Evolutionary conservation across 805 yeast genomes (phyloP).

Genomic region (Yamadazyma philogaea): DNA sequence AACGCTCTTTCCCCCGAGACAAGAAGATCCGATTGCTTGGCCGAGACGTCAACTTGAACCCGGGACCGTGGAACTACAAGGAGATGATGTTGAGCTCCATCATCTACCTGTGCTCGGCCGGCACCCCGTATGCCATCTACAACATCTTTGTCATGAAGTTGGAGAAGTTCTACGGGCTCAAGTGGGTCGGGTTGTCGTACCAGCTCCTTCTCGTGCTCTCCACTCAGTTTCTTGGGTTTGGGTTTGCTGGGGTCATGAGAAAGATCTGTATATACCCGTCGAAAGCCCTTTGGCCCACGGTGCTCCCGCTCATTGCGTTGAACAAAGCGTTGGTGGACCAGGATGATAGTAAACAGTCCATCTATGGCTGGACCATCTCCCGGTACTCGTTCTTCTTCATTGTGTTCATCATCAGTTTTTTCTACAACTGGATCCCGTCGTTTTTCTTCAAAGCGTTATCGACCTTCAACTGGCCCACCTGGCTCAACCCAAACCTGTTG

Average conservation of each 20-base stretch:
- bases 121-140: conserved; percentile 41
- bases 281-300: conserved; percentile 44
- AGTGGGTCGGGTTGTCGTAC: conserved; percentile 49
- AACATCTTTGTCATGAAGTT: conserved; percentile 44
- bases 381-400: conserved; percentile 38
- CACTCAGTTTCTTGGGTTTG: conserved; percentile 63
- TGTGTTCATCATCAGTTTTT: conserved; percentile 30
- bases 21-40: conserved; percentile 24
- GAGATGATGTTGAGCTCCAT: conserved; percentile 46
- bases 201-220: conserved; percentile 52
- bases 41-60: conserved; percentile 28
- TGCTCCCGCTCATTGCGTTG: conserved; percentile 41
- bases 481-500: conserved; percentile 39
- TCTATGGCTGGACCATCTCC: conserved; percentile 43
- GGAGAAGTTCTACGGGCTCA: conserved; percentile 39
- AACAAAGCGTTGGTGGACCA: conserved; percentile 39
- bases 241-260: conserved; percentile 63
- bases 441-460: conserved; percentile 39
- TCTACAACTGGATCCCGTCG: conserved; percentile 43
- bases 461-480: conserved; percentile 44
- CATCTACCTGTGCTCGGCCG: conserved; percentile 41
- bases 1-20: conserved; percentile 25
- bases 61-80: conserved; percentile 44
- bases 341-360: conserved; percentile 17
- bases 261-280: conserved; percentile 47